Conservation (phyloP, 164 flowering plant species). For the Santalum album region DNA sequence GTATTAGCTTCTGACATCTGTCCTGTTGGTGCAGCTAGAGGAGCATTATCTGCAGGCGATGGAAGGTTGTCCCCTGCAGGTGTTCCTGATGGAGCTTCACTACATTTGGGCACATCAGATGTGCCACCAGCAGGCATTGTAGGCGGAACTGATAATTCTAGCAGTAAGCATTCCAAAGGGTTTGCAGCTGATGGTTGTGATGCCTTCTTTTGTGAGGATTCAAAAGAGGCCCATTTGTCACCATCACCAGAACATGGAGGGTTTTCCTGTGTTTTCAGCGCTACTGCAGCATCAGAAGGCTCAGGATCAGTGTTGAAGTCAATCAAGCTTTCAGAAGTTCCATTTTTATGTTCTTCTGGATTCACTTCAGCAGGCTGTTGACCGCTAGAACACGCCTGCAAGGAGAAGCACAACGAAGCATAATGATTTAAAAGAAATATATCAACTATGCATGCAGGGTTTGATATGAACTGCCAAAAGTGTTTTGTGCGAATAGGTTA, state of each 20-base stretch:
- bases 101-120: constrained; percentile 4
- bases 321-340: constrained; percentile 23
- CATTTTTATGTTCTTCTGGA: constrained; percentile 6
- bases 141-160: constrained; percentile 21
- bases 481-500: too few species aligned
- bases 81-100: constrained; percentile 8
- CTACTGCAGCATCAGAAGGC: constrained; percentile 15
- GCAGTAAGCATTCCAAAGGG: constrained; percentile 34
- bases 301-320: constrained; percentile 19
- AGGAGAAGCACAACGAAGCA: not conserved
- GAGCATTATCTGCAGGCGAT: not conserved
- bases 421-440: not conserved
- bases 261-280: constrained; percentile 9
- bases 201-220: constrained; percentile 8
- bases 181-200: constrained; percentile 14
- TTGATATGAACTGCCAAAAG: too few species aligned
- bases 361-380: constrained; percentile 1
- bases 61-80: constrained; percentile 1
- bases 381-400: constrained; percentile 14
- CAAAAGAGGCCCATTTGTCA: constrained; percentile 12
- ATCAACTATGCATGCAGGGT: not conserved
- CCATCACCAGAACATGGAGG: constrained; percentile 7
- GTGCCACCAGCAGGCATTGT: constrained; percentile 6
- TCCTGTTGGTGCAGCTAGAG: not conserved
- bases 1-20: not conserved